These are phyloP conservation scores for Suhomyces xylopsoci DNA, from an alignment of 805 yeast species.

Conservation along the genomic window DNA sequence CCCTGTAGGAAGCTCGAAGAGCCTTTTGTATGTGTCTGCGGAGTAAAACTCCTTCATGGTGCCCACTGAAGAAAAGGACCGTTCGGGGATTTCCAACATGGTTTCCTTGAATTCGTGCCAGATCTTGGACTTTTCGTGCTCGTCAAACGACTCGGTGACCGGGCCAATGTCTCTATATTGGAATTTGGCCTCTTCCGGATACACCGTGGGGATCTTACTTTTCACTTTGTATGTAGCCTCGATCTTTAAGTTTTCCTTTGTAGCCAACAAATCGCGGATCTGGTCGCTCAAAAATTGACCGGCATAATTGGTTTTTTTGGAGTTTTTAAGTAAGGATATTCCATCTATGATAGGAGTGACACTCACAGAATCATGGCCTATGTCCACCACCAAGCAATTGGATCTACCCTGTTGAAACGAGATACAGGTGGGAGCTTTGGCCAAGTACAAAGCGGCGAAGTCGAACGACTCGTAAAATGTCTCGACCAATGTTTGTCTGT, in stretches of 20 bases:
- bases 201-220: conserved; percentile 37
- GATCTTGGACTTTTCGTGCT: conserved; percentile 53
- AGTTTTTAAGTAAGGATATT: conserved; percentile 66
- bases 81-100: conserved; percentile 53
- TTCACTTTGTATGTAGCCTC: conserved; percentile 47
- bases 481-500: conserved; percentile 70
- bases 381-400: conserved; percentile 78
- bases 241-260: conserved; percentile 26
- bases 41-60: conserved; percentile 25
- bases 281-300: conserved; percentile 66
- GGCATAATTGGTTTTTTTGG: conserved; percentile 67
- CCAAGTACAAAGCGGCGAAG: conserved; percentile 78
- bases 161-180: conserved; percentile 20
- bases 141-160: conserved; percentile 50
- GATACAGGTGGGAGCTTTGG: conserved; percentile 81
- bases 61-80: conserved; percentile 18
- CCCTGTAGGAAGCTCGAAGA: conserved; percentile 77
- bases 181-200: conserved; percentile 28
- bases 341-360: conserved; percentile 86
- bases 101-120: conserved; percentile 77
- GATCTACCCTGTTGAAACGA: conserved; percentile 89
- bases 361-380: conserved; percentile 75
- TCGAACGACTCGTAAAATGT: conserved; percentile 63
- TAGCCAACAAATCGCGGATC: conserved; percentile 38
- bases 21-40: conserved; percentile 34